Evolutionary conservation across 2,329 filamentous ascomycete genomes (phyloP).

Genomic region (Botrytis byssoidea): DNA sequence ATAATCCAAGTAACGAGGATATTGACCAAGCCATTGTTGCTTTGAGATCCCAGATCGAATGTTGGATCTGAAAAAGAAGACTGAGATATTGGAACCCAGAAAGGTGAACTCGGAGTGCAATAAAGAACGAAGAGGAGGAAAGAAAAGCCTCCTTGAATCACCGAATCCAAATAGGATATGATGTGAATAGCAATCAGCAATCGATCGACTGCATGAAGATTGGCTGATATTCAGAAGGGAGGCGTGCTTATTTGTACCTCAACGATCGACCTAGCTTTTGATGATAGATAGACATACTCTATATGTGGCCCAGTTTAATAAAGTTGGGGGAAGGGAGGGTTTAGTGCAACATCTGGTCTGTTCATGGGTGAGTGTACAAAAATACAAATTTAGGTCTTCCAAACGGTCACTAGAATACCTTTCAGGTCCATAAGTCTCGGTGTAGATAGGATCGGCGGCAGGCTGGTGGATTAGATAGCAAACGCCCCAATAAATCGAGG

Average conservation of each 20-base stretch:
- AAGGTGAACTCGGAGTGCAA: not conserved
- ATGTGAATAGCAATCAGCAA: not conserved
- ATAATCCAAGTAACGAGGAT: conserved; percentile 22
- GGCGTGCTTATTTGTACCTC: conserved; percentile 11
- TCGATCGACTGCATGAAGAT: not conserved
- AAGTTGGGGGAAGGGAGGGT: not conserved
- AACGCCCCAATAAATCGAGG: not conserved
- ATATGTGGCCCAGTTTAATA: not conserved
- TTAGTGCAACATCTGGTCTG: not conserved
- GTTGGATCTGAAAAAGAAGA: not conserved
- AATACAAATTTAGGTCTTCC: not conserved
- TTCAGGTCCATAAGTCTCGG: not conserved
- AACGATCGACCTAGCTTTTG: not conserved
- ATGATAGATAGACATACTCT: not conserved
- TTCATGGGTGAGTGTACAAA: not conserved
- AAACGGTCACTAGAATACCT: not conserved
- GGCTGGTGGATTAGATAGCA: not conserved
- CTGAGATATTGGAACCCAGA: not conserved
- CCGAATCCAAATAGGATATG: not conserved
- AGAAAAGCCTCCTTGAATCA: not conserved
- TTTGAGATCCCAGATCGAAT: not conserved
- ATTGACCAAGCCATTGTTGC: conserved; percentile 23
- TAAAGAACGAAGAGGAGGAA: not conserved
- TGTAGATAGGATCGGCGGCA: not conserved
- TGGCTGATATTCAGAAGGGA: not conserved